These are phyloP conservation scores for Pyrenula aspistea DNA, from an alignment of 495 filamentous ascomycete genomes.

Conservation along the genomic window DNA sequence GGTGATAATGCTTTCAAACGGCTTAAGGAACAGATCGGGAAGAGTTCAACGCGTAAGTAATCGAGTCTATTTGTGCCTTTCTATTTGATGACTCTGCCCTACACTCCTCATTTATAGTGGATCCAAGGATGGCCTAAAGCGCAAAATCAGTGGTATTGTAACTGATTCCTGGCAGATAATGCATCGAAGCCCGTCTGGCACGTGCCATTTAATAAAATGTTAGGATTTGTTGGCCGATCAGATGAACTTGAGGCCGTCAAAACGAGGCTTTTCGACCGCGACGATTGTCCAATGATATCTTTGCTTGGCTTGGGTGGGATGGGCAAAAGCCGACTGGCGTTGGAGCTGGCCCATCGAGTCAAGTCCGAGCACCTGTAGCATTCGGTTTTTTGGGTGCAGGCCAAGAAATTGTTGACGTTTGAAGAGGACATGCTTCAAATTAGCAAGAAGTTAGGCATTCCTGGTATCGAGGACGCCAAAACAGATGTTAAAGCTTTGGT, in stretches of 20 bases:
- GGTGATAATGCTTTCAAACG: too few species aligned
- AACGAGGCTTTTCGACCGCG: constrained; percentile 4
- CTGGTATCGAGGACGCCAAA: constrained; percentile 8
- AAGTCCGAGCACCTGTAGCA: constrained; percentile 21
- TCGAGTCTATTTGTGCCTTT: too few species aligned
- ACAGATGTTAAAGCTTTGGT: constrained; percentile 17
- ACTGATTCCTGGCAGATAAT: background rate
- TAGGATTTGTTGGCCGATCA: constrained; percentile 15
- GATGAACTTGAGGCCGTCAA: constrained; percentile 8
- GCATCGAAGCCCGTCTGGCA: constrained; percentile 6
- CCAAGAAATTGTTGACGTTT: constrained; percentile 23
- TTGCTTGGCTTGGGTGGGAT: constrained; percentile 33
- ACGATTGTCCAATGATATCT: constrained; percentile 10
- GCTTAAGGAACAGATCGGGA: too few species aligned
- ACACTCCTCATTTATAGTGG: too few species aligned
- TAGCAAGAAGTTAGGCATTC: constrained; percentile 10
- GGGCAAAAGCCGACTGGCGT: constrained; percentile 37
- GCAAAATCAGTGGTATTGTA: too few species aligned
- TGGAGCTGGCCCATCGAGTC: constrained; percentile 31
- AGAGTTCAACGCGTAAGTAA: too few species aligned
- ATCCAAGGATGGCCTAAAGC: too few species aligned
- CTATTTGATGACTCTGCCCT: too few species aligned
- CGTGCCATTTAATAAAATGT: constrained; percentile 18
- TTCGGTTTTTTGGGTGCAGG: constrained; percentile 39
- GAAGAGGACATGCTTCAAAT: constrained; percentile 33